Evolutionary conservation across 495 filamentous ascomycete species (phyloP).

Genomic region (Penicillium pancosmium): DNA sequence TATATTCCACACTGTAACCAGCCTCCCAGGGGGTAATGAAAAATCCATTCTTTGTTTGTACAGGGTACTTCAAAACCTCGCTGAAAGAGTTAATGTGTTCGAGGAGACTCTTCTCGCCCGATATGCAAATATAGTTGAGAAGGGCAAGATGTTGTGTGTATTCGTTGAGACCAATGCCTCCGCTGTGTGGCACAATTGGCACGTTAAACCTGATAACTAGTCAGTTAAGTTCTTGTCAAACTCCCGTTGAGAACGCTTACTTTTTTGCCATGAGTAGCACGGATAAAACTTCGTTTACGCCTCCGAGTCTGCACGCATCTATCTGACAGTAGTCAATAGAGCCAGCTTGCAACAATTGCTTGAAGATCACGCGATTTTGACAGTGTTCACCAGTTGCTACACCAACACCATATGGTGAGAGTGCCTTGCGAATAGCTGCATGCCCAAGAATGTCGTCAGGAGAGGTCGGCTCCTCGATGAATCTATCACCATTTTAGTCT

Average conservation of each 20-base stretch:
- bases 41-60: slow-evolving; percentile 69
- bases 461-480: slow-evolving; percentile 82
- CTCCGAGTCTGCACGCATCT: slow-evolving; percentile 77
- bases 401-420: slow-evolving; percentile 62
- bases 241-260: slow-evolving; percentile 12
- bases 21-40: slow-evolving; percentile 71
- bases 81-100: slow-evolving; percentile 82
- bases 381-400: slow-evolving; percentile 85
- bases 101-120: slow-evolving; percentile 67
- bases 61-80: slow-evolving; percentile 75
- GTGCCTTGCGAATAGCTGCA: slow-evolving; percentile 68
- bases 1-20: slow-evolving; percentile 50
- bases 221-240: background rate
- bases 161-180: slow-evolving; percentile 76
- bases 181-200: slow-evolving; percentile 78
- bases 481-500: slow-evolving; percentile 43
- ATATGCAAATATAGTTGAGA: slow-evolving; percentile 77
- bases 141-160: slow-evolving; percentile 80
- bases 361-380: slow-evolving; percentile 80
- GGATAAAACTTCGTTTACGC: slow-evolving; percentile 78
- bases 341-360: slow-evolving; percentile 67
- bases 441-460: slow-evolving; percentile 80
- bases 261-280: slow-evolving; percentile 79
- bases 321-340: slow-evolving; percentile 79
- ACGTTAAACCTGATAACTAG: slow-evolving; percentile 39